Base-by-base conservation (phyloP, 768 basidiomycete species). In the Dioszegia hungarica region DNA sequence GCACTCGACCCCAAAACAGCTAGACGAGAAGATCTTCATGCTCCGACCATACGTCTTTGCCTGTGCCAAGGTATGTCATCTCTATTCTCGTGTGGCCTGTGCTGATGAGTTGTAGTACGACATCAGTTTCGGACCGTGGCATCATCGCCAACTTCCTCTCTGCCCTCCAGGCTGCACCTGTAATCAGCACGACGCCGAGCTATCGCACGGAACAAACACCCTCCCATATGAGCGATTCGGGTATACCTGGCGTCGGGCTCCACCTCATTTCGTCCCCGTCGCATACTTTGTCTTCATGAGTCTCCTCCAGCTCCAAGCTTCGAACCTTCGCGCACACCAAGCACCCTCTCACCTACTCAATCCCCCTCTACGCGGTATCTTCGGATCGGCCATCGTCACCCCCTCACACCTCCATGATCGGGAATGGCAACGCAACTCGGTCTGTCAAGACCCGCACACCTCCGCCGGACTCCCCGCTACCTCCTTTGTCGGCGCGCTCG, bases 41-140 rank as follows among this genome's bases (percentile, higher is more conserved):
- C 61, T 78, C 44, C 68, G 77, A 29, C 77, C 78, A 2, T 78
- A 73, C 52, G 79, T 78, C 6, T 78, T 79, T 55, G 78, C 76
- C 0, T 77, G 72, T 28, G 76, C 77, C 60, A 74, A 77, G 58
- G 77, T 77, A 29, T 20, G 70, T 71, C 20, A 27, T 14, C 8
- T n/a, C 29, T 5, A 0, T 31, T 33, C 31, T 11, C 9, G 12
- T 4, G 15, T 24, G 12, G 19, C 11, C 37, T 8, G 45, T 17
- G 27, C 49, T 59, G 36, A 53, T 24, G n/a, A n/a, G n/a, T n/a
- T 8, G 29, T 49, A 70, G 68, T 75, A 75, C 56, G 68, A 71
- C 19, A 50, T 66, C n/a, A 63, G 58, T 22, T 65, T 66, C 46
- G 74, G 64, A 3, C 72, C 74, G 0, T 75, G 74, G 74, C 54